phyloP scores from a whole-genome alignment of 2,329 filamentous ascomycete species.

The Chaetomium strumarium region DNA sequence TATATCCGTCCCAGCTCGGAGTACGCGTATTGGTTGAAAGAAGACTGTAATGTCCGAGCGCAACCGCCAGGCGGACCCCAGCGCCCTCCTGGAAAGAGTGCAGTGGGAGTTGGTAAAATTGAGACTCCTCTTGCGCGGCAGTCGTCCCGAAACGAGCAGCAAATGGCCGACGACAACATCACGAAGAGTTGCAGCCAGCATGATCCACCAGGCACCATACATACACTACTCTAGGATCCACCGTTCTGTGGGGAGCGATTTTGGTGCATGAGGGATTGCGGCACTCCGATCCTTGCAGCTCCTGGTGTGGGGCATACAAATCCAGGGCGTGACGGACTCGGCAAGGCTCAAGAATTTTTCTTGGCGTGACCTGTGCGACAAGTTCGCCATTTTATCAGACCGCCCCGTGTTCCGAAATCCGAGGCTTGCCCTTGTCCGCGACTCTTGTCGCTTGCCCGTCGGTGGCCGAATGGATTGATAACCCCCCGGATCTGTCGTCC shows the following conservation, averaged over 20 bases:
- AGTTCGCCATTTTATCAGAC: not conserved
- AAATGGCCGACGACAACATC: conserved; percentile 4
- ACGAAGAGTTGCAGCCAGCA: not conserved
- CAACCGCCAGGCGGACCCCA: conserved; percentile 11
- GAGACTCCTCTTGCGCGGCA: conserved; percentile 6
- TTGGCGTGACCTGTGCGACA: conserved; percentile 6
- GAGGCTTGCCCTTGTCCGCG: too few species aligned
- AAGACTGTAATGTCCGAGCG: conserved; percentile 13
- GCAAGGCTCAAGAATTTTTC: not conserved
- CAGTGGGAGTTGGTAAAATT: conserved; percentile 10
- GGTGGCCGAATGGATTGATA: too few species aligned
- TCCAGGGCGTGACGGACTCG: too few species aligned
- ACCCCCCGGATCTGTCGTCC: too few species aligned
- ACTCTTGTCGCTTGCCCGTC: too few species aligned
- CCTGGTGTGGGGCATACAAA: not conserved
- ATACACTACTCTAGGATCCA: too few species aligned
- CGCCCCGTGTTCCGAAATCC: too few species aligned
- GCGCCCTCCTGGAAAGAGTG: not conserved
- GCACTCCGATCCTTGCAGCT: conserved; percentile 6
- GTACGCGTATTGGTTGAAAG: not conserved
- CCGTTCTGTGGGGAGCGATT: conserved; percentile 8
- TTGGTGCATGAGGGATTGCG: not conserved
- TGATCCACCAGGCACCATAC: not conserved
- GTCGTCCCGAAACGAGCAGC: not conserved
- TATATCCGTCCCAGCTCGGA: not conserved